Evolutionary conservation across 2,329 filamentous ascomycete genomes (phyloP), one percentile per base, ranked within the genome.

Genomic region (Colletotrichum sp.): DNA sequence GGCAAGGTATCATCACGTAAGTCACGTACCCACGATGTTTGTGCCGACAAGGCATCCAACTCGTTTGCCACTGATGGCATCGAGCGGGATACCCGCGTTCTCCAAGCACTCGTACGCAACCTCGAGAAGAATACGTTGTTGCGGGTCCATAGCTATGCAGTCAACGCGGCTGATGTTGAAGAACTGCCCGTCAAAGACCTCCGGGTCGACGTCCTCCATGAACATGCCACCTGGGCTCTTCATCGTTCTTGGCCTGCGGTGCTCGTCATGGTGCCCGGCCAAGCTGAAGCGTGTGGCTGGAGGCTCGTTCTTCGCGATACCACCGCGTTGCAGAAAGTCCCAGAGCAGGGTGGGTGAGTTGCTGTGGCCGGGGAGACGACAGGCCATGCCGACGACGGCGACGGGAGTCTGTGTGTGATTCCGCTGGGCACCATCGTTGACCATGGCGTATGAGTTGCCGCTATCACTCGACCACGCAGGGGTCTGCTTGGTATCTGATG

Each of bases 101-200:
- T 79, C 80, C 32, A 82, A 73, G 18, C 77, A 77, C 69, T 82
- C 81, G 63, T 79, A 84, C 2, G 76, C 77, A 9, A 79, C 78
- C 60, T 83, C 81, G 1, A 91, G 84, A 0, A 90, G 81, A 16
- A 89, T 82, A 24, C 89, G 81, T 75, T 90, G 88, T 68, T 90
- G 88, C 5, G 89, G 89, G 68, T 91, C 89, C 74, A 90, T 88
- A 4, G 89, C 88, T n/a, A 85, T 84, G 26, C 89, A 88, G 70
- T 90, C 89, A 26, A 87, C 85, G 0, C 87, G 84, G 0, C 88
- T 82, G 5, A 90, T 84, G 0, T 85, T 78, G 73, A 82, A 82
- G 63, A 82, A 84, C 0, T 69, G 67, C 2, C 79, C 77, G 88
- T 78, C 74, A 85, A 79, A 90, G 55, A 57, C 32, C 12, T 48